Conservation (phyloP, 805 yeast genomes). For the Ascoidea tarda region DNA sequence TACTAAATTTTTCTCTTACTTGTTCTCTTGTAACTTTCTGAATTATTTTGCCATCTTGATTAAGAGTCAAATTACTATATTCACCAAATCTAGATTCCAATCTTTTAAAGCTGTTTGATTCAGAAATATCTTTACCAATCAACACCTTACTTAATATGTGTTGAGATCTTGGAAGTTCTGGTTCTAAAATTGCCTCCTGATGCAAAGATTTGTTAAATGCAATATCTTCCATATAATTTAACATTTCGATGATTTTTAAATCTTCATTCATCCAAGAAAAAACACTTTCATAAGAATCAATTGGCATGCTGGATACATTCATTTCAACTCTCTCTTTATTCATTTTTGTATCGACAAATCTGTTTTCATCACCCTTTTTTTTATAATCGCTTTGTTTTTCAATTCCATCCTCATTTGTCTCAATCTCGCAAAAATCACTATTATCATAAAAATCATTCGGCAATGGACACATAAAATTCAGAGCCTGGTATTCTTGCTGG, state of each 20-base stretch:
- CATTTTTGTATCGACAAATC: too few species aligned
- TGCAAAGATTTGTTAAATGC: conserved; percentile 6
- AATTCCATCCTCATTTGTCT: too few species aligned
- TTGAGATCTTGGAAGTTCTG: conserved; percentile 3
- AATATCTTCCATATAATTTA: conserved; percentile 7
- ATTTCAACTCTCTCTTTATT: too few species aligned
- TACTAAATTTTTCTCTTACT: conserved; percentile 27
- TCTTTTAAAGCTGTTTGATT: background rate
- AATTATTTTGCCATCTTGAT: conserved; percentile 20
- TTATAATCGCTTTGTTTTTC: too few species aligned
- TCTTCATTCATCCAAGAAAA: conserved; percentile 1
- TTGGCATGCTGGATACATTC: too few species aligned
- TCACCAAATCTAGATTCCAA: conserved; percentile 15
- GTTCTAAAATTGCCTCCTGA: conserved; percentile 3
- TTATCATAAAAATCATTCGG: too few species aligned
- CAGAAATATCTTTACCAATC: conserved; percentile 5
- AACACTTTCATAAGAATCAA: too few species aligned
- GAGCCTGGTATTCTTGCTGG: too few species aligned
- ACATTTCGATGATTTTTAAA: conserved; percentile 5
- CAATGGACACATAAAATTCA: too few species aligned
- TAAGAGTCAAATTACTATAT: conserved; percentile 11
- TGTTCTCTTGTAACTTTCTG: conserved; percentile 30
- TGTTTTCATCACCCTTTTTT: too few species aligned
- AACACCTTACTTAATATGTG: conserved; percentile 4
- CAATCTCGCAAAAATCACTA: too few species aligned